Conservation (phyloP, 768 basidiomycete species). For the Sarcomyxa edulis region DNA sequence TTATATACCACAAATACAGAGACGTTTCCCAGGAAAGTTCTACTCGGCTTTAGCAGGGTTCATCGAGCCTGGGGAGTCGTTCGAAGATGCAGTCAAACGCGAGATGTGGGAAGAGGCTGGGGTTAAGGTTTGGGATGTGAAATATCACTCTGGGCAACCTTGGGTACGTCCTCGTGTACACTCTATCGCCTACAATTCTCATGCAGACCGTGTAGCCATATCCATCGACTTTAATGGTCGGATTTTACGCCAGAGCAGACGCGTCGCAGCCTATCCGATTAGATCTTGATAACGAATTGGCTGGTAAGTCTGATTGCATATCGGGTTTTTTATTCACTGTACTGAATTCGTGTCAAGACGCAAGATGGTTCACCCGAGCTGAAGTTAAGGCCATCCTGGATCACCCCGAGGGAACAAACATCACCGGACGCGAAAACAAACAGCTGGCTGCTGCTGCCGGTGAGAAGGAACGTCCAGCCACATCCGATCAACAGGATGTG, state of each 20-base stretch:
- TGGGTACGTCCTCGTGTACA: conserved; percentile 49
- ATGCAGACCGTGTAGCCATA: conserved; percentile 82
- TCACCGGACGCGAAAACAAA: conserved; percentile 46
- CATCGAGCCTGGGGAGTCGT: conserved; percentile 89
- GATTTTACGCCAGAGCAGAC: conserved; percentile 80
- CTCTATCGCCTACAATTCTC: conserved; percentile 2
- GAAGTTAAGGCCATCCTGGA: conserved; percentile 62
- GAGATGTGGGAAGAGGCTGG: conserved; percentile 98
- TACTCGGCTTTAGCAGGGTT: conserved; percentile 94
- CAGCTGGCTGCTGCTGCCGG: conserved; percentile 21
- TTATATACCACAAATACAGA: conserved; percentile 34
- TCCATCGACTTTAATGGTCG: conserved; percentile 88
- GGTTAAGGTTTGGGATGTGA: conserved; percentile 75
- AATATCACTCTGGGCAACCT: conserved; percentile 83
- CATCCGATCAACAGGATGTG: neutral
- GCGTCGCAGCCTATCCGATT: conserved; percentile 66
- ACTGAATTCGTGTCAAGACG: conserved; percentile 49
- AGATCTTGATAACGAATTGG: conserved; percentile 95
- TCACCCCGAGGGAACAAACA: conserved; percentile 45
- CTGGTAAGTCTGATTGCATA: conserved; percentile 44
- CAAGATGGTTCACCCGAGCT: conserved; percentile 79
- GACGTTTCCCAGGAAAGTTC: conserved; percentile 61
- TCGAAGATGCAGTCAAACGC: conserved; percentile 88
- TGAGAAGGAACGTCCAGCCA: neutral
- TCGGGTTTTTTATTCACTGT: neutral